These are phyloP conservation scores for Fusarium veterinarium DNA, from an alignment of 2,329 filamentous ascomycete genomes.

Conservation along the genomic window DNA sequence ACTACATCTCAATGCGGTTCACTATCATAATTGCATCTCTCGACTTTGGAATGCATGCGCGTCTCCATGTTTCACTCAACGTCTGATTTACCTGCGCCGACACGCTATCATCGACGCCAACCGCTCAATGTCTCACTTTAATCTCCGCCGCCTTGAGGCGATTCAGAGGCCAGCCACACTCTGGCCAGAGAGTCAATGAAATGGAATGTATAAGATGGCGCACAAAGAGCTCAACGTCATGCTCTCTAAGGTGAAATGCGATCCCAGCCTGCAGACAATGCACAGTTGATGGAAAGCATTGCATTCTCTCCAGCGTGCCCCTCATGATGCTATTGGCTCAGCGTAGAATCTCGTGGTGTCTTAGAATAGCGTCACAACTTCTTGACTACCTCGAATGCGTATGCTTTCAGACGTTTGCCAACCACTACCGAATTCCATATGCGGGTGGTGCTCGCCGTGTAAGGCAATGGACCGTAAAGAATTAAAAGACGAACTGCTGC, in stretches of 20 bases:
- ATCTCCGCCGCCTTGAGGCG: conserved; percentile 4
- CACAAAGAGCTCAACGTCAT: conserved; percentile 25
- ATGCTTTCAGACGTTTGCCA: conserved; percentile 36
- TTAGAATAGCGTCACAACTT: conserved; percentile 17
- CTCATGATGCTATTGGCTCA: conserved; percentile 19
- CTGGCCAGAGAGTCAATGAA: not conserved
- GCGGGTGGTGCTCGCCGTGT: conserved; percentile 22
- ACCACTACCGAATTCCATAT: conserved; percentile 37
- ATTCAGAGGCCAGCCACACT: conserved; percentile 25
- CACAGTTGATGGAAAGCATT: conserved; percentile 23
- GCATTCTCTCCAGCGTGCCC: conserved; percentile 31
- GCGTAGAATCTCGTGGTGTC: conserved; percentile 37
- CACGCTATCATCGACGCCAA: conserved; percentile 29
- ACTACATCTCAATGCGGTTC: conserved; percentile 17
- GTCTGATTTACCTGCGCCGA: conserved; percentile 9
- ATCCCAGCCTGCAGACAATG: conserved; percentile 10
- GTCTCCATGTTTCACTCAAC: conserved; percentile 33
- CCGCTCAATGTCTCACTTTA: conserved; percentile 30
- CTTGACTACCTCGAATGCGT: conserved; percentile 29
- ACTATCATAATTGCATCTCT: conserved; percentile 34
- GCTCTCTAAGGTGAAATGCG: not conserved
- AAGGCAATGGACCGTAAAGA: conserved; percentile 20
- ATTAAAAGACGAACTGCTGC: conserved; percentile 35
- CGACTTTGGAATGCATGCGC: conserved; percentile 37
- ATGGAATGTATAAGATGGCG: conserved; percentile 39